Percentiles rank a stretch among this genome's conserved stretches.
These are phyloP conservation scores for Ceratocystis eucalypticola DNA, from an alignment of 2,329 filamentous ascomycete genomes.

Conservation along the genomic window DNA sequence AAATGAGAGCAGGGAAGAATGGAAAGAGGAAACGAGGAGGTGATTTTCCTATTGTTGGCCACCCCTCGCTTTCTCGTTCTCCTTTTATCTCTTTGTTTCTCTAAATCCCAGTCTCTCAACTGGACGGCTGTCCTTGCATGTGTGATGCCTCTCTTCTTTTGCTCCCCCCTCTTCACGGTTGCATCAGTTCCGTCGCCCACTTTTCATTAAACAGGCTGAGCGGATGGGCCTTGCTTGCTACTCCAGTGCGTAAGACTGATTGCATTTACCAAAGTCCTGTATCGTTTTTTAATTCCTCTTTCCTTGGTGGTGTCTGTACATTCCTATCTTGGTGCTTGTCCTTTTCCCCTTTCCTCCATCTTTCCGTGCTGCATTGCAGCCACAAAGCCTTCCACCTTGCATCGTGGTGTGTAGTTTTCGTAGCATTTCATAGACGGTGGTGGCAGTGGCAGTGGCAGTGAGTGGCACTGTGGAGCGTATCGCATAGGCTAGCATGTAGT, in stretches of 20 bases:
- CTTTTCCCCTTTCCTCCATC: background rate
- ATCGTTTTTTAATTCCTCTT: background rate
- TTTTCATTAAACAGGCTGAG: background rate
- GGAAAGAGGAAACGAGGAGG: background rate
- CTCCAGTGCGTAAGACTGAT: background rate
- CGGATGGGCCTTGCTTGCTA: background rate
- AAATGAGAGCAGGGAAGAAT: background rate
- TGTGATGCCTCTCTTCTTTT: background rate
- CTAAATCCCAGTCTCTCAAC: background rate
- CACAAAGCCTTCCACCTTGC: background rate
- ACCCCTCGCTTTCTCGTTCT: background rate
- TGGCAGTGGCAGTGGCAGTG: background rate
- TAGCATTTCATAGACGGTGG: background rate
- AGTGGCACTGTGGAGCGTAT: background rate
- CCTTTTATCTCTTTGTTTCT: slow-evolving; percentile 3
- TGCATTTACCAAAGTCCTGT: background rate
- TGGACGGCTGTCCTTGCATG: too few species aligned
- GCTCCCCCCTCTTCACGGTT: background rate
- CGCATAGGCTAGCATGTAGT: background rate
- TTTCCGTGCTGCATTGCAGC: background rate
- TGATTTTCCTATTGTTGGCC: background rate
- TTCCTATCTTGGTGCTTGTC: background rate
- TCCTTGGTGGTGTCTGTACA: background rate
- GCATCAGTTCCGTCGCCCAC: background rate
- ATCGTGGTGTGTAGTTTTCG: background rate